Percentiles rank a stretch among this genome's conserved stretches.
Evolutionary conservation across 148 eudicot genomes (phyloP).

Genomic region (Diospyros lotus): DNA sequence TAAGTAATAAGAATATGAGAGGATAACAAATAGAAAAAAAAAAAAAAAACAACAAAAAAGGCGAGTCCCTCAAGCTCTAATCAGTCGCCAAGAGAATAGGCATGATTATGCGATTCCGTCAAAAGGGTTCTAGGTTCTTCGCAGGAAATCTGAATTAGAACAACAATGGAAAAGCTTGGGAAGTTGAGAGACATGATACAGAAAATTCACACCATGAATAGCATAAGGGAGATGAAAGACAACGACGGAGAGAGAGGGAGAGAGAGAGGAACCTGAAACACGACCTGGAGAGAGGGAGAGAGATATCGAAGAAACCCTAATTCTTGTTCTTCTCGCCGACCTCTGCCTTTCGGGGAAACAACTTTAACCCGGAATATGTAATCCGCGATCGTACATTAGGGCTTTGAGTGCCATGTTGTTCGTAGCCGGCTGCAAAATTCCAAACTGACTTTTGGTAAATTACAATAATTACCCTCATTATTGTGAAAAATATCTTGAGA

Average conservation of each 20-base stretch:
- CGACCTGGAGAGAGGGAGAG: neutral
- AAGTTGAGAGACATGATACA: neutral
- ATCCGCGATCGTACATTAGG: too few species aligned
- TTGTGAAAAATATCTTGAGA: too few species aligned
- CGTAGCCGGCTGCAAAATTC: too few species aligned
- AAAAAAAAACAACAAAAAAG: neutral
- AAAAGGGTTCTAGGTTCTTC: too few species aligned
- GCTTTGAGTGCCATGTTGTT: too few species aligned
- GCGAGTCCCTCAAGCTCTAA: neutral
- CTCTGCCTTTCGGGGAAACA: neutral
- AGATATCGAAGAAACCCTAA: neutral
- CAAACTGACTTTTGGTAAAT: too few species aligned
- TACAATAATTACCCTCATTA: too few species aligned
- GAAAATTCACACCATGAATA: too few species aligned
- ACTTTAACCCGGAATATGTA: too few species aligned
- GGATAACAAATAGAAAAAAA: too few species aligned
- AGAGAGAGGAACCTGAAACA: slow-evolving; percentile 1
- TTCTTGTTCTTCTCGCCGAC: neutral
- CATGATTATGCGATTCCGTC: too few species aligned
- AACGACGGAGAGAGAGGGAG: too few species aligned
- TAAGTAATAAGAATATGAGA: neutral
- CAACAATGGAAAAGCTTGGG: neutral
- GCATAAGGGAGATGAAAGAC: neutral
- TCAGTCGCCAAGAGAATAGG: neutral
- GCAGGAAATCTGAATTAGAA: neutral